Conservation (phyloP, 2,329 filamentous ascomycete genomes). For the Penicillium griseofulvum region DNA sequence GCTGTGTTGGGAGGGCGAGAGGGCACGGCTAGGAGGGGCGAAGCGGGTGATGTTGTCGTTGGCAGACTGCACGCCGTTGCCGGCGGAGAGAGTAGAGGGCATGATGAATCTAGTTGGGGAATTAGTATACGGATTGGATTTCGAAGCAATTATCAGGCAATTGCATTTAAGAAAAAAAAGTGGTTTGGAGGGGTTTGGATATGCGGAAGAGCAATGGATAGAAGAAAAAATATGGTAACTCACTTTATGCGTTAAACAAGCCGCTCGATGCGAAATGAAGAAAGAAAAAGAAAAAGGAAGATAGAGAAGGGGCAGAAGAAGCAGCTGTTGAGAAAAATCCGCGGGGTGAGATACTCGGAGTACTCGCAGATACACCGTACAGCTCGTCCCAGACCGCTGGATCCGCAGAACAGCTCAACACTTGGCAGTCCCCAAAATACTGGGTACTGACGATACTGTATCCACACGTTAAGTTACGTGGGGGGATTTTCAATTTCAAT, state of each 20-base stretch:
- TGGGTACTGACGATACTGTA: slow-evolving; percentile 20
- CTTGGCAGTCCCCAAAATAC: slow-evolving; percentile 25
- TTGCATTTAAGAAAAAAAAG: not conserved
- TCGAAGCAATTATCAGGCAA: not conserved
- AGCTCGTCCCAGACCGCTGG: slow-evolving; percentile 21
- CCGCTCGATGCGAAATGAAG: slow-evolving; percentile 13
- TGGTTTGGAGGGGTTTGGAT: not conserved
- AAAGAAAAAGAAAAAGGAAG: slow-evolving; percentile 17
- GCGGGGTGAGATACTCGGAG: slow-evolving; percentile 19
- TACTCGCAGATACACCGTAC: slow-evolving; percentile 31
- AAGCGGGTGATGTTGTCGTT: slow-evolving; percentile 99
- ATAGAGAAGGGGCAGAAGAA: slow-evolving; percentile 11
- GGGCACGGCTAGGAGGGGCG: slow-evolving; percentile 82
- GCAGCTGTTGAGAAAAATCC: slow-evolving; percentile 28
- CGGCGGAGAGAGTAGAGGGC: slow-evolving; percentile 52
- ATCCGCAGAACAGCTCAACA: slow-evolving; percentile 17
- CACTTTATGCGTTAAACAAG: slow-evolving; percentile 22
- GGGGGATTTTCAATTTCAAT: too few relatives aligned
- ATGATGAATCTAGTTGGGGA: slow-evolving; percentile 47
- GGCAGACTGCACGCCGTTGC: slow-evolving; percentile 63
- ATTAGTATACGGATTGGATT: slow-evolving; percentile 5
- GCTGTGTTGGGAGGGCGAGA: slow-evolving; percentile 85
- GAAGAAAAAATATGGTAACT: slow-evolving; percentile 2
- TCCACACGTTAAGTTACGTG: not conserved
- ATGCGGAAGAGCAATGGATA: slow-evolving; percentile 10